Base-by-base conservation (phyloP, 108 stramenopile genomes). In the Nannochloropsis salina region DNA sequence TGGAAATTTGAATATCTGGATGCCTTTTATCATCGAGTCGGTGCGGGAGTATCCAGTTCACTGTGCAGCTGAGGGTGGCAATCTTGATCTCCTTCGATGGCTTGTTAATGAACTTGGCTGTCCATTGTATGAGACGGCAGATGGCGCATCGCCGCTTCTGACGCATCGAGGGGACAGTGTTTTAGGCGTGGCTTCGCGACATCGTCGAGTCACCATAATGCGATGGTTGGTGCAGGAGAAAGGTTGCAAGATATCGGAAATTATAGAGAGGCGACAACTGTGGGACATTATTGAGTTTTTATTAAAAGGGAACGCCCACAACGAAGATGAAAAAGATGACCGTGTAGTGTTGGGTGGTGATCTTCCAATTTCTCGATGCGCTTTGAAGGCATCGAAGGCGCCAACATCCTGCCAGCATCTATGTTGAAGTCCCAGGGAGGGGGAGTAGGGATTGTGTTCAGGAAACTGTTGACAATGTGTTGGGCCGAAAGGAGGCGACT, bases 11-110 rank as follows among this genome's bases (percentile, higher is more conserved):
- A 74, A 74, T 8, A 74, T 74, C 61, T 74, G 61, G 61, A 74
- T n/a, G 4, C 61, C 61, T 74, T 74, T 74, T 2, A 15, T 74
- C 3, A n/a, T 74, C 20, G 61, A 74, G 8, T 74, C 61, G 3
- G 61, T 74, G 61, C 15, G 61, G 61, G 61, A 74, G 61, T 74
- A 74, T n/a, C 61, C 61, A n/a, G 61, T 74, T 15, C 61, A 74
- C n/a, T 74, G 61, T n/a, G 61, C 61, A n/a, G 61, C 61, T 15
- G 61, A 74, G n/a, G 61, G 61, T 2, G 61, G 61, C 2, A 74
- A 9, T n/a, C 61, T 74, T 15, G 61, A 74, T 5, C 20, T 74
- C 2, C n/a, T 74, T n/a, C 61, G 61, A 9, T 74, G 61, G 61
- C 61, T 74, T 15, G n/a, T 74, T n/a, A n/a, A 74, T 74, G 61